Evolutionary conservation across 305 asterid species (phyloP).

Genomic region (Caryopteris hybrid): DNA sequence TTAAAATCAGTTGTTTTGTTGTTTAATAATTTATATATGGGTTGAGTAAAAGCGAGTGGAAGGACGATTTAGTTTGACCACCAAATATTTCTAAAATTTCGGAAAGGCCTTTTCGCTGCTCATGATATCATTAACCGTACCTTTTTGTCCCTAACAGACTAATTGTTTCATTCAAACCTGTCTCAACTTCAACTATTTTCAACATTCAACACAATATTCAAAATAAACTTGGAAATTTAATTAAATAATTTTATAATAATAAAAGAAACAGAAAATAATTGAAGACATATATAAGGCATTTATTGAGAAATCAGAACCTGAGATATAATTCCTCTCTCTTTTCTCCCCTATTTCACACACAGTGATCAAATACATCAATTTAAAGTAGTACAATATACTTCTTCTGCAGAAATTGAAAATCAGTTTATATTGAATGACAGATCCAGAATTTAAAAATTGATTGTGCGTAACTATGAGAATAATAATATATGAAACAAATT

Average conservation of each 20-base stretch:
- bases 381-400: too few species aligned
- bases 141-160: constrained; percentile 28
- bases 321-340: neutral
- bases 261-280: neutral
- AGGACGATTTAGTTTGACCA: constrained; percentile 31
- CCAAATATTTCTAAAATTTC: constrained; percentile 26
- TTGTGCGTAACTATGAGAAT: too few species aligned
- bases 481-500: too few species aligned
- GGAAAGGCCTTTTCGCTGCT: constrained; percentile 27
- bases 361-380: too few species aligned
- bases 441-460: too few species aligned
- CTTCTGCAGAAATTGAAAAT: too few species aligned
- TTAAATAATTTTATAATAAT: neutral
- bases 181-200: neutral
- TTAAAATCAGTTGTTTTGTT: too few species aligned
- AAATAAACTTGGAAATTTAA: too few species aligned
- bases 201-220: neutral
- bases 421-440: too few species aligned
- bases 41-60: constrained; percentile 21
- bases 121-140: constrained; percentile 15
- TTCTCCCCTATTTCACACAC: too few species aligned
- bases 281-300: too few species aligned
- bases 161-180: constrained; percentile 8
- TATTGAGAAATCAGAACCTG: neutral
- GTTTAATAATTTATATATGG: too few species aligned